Base-by-base conservation (phyloP, 1,284 basidiomycete species). In the Thecaphora frezii region DNA sequence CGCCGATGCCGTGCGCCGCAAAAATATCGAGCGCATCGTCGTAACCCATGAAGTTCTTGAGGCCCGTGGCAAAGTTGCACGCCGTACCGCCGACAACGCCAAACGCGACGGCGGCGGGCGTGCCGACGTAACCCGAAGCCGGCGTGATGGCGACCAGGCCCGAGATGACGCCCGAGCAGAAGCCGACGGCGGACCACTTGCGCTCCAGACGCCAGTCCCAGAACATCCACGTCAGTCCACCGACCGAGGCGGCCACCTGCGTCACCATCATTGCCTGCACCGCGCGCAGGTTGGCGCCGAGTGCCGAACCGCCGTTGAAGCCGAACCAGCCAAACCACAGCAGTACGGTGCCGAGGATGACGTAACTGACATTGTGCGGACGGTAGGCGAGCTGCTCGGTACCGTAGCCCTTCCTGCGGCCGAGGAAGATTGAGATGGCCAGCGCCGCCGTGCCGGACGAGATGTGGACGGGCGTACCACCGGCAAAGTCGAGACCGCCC, bases 41-140 rank as follows among this genome's bases (percentile, higher is more conserved):
- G 61, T 71, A 69, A 87, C 76, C 73, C 19, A 73, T 41, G 28
- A 68, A 21, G 46, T 53, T 90, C 81, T 97, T 97, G 81, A 97
- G 84, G 79, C 93, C 90, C 21, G 93, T 97, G 18, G 89, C 91
- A 76, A 92, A 96, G 83, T 97, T 97, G 83, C 90, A 93, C 1
- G 86, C 80, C 0, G 89, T 87, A 25, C 89, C 93, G 3, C 88
- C 89, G 71, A 93, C 81, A 74, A 94, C 84, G 48, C 94, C 74
- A 45, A 77, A 73, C 23, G 71, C 73, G 12, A 77, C 56, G 13
- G 74, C 58, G 0, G 72, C 71, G 2, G 73, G 72, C 5, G 72
- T 70, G 23, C 69, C 76, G n/a, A 77, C 73, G 58, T 69, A 77
- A 46, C 72, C 74, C 19, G 91, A 89, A 7, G 86, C 93, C 16